phyloP scores from a whole-genome alignment of 371 early-diverging fungal genomes.

The Lichtheimia ramosa region DNA sequence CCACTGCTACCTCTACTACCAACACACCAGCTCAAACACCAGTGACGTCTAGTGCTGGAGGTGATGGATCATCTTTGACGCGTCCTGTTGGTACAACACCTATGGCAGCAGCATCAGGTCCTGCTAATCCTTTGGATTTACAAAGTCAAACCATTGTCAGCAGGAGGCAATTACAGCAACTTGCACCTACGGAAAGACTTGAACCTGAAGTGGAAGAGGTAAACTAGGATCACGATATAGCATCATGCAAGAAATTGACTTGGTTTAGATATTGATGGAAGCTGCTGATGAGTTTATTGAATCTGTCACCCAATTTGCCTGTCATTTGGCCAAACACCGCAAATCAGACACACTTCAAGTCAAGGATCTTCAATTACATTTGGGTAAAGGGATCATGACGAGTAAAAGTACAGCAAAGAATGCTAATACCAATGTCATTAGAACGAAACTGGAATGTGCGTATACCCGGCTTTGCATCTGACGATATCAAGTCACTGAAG shows the following conservation, averaged over 20 bases:
- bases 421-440: constrained; percentile 8
- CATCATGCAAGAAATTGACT: not conserved
- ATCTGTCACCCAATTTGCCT: constrained; percentile 82
- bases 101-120: constrained; percentile 26
- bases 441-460: constrained; percentile 95
- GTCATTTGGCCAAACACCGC: constrained; percentile 89
- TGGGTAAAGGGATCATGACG: constrained; percentile 57
- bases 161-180: constrained; percentile 65
- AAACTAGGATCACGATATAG: not conserved
- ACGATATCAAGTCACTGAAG: constrained; percentile 76
- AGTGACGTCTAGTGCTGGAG: constrained; percentile 6
- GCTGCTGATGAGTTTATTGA: constrained; percentile 94
- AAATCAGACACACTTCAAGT: constrained; percentile 82
- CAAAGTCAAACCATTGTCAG: constrained; percentile 77
- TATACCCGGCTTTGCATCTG: constrained; percentile 88
- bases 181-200: constrained; percentile 83
- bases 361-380: constrained; percentile 85
- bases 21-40: constrained; percentile 7
- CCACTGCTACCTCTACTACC: not conserved
- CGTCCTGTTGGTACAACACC: not conserved
- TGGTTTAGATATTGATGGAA: constrained; percentile 72
- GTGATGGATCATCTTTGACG: constrained; percentile 3
- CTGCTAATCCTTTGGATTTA: constrained; percentile 69
- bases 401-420: not conserved
- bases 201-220: constrained; percentile 87